Base-by-base conservation (phyloP, 768 basidiomycete genomes). In the Boletus reticulatus region DNA sequence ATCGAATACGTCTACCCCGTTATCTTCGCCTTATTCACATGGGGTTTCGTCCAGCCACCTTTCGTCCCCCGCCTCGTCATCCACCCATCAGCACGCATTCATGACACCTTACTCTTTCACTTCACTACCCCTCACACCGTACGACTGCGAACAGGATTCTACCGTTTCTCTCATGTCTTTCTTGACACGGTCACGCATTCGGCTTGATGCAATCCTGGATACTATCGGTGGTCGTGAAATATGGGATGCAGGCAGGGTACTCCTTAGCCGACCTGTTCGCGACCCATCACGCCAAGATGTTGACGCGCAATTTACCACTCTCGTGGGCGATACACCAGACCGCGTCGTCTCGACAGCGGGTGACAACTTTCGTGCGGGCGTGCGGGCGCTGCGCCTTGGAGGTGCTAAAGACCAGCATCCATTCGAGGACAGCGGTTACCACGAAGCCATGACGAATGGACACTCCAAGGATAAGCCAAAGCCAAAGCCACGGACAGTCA, bases 121-220 rank as follows among this genome's bases (percentile, higher is more conserved):
- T 4, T 41, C 62, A 17, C 50, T 71, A 10, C 70, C 71, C n/a
- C 70, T 71, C 47, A 42, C 62, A 9, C 59, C 67, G 29, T 73
- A 71, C 43, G 56, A 67, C 39, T 60, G 53, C 47, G 70, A 71
- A 52, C 63, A 58, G 17, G 55, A 49, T 12, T 71, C 71, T 2
- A 43, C 60, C 13, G 41, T 61, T 13, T 57, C 71, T 27, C 65
- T 71, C 29, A 54, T 67, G 49, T 63, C 63, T 32, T 71, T 64
- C 50, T 50, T 71, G 38, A 49, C 47, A 8, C 62, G 67, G 14
- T 68, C 75, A 24, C 63, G 62, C 20, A 59, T 73, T 34, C 62
- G 65, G 34, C 89, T 94, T 68, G 92, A 95, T 66, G 88, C 84
- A 20, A 80, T 97, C 4, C 69, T 95, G 57, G 94, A 96, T 68